Evolutionary conservation across 805 yeast genomes (phyloP), one percentile per base, ranked within the genome.

Genomic region (Wickerhamiella domercqiae): DNA sequence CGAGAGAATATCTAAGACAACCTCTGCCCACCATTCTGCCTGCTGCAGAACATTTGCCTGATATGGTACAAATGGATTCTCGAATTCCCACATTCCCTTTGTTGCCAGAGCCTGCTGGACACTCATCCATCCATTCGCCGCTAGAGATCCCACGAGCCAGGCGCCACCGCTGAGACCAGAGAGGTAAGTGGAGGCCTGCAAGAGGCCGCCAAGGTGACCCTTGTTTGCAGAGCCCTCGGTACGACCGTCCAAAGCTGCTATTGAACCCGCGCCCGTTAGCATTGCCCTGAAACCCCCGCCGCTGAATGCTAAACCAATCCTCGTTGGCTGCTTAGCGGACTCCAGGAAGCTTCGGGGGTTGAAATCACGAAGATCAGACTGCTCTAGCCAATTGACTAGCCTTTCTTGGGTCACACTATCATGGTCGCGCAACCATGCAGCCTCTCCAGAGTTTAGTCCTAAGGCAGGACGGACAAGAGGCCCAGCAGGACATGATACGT

Each of bases 241-340:
- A 38, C 75, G 48, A 2, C 35, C 39, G 45, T 72, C 78, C 36
- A 63, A 55, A 0, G 75, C 74, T 5, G 61, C 50, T 3, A 72
- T 37, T 0, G 62, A 60, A 0, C 78, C 78, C 0, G 70, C 74
- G 0, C 68, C 71, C 15, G 61, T 60, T n/a, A 72, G 47, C 73
- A 72, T 68, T 4, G 78, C 63, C 36, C 78, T 51, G 47, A 67
- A 83, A 4, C 94, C 94, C 49, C 95, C 94, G 34, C 94, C 94
- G 11, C 81, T 72, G 44, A 74, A 71, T 6, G 81, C 73, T 18
- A 56, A 32, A 11, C 61, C 63, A 7, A 30, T 16, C n/a, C 33
- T 19, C 5, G 18, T 30, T 13, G 71, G 47, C 9, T 44, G 18
- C 36, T 48, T 43, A 22, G 38, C 30, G 28, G 37, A 35, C 36